Evolutionary conservation across 441 rosid species (phyloP).

Genomic region (Lepidium campestre): DNA sequence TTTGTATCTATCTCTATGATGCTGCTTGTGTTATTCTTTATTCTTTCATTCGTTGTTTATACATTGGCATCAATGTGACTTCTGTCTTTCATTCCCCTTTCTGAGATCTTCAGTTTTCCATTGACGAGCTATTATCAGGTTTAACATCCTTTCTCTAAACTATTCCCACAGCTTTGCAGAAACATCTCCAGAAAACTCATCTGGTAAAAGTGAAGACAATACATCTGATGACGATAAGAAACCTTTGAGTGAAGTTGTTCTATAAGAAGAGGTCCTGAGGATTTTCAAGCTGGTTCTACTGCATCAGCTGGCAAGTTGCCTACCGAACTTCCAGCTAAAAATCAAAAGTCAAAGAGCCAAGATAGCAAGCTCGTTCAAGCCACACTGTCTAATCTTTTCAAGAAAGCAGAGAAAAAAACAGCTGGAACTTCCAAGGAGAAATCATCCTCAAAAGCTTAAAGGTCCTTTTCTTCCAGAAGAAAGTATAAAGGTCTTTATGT

Average conservation of each 20-base stretch:
- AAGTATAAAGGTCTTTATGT: background rate
- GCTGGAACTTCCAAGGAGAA: constrained; percentile 20
- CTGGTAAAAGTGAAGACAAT: constrained; percentile 40
- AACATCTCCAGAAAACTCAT: constrained; percentile 50
- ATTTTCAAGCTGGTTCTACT: constrained; percentile 24
- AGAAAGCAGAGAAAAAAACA: constrained; percentile 58
- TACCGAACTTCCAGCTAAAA: constrained; percentile 22
- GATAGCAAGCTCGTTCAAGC: constrained; percentile 70
- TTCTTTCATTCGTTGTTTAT: background rate
- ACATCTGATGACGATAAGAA: constrained; percentile 39
- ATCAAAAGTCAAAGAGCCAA: constrained; percentile 28
- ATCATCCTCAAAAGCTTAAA: constrained; percentile 14
- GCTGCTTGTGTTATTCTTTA: background rate
- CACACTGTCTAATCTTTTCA: constrained; percentile 68
- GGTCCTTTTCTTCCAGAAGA: background rate
- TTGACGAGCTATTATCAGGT: background rate
- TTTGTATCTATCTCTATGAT: background rate
- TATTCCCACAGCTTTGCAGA: constrained; percentile 55
- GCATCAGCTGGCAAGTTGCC: constrained; percentile 30
- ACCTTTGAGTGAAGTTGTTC: constrained; percentile 24
- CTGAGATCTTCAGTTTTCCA: background rate
- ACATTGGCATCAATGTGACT: constrained; percentile 5
- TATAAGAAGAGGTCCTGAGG: constrained; percentile 10
- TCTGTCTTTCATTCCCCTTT: background rate
- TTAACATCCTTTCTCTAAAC: background rate